Evolutionary conservation across 441 rosid genomes (phyloP), one percentile per base, ranked within the genome.

Genomic region (Euphorbia schlechtendalii): DNA sequence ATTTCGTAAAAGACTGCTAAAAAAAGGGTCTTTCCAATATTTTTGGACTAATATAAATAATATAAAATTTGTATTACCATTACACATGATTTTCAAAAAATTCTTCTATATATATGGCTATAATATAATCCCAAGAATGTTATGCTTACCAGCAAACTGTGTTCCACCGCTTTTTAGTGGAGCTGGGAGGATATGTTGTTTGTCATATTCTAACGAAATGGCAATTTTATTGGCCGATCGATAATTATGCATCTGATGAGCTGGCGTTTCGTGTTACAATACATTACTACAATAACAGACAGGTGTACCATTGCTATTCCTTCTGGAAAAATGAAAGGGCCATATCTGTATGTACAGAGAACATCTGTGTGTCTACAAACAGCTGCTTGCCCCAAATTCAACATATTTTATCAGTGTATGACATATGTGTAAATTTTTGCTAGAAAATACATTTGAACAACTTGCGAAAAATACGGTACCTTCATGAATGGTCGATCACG

Each of bases 321-420:
- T 91, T 89, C 84, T 94, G 99, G 76, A 84, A 81, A 73, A 85
- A 89, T 21, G 96, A 89, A 69, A 89, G 99, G 60, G 86, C 92
- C 13, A 81, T 92, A 82, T 89, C 98, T 57, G 99, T 89, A 71
- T 89, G 99, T 75, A 89, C 96, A 59, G 96, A 87, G 86, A 94
- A 94, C 77, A 91, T 96, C 73, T 94, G 99, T 17, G 99, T 91
- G 75, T 91, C 99, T 84, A 86, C 82, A 22, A 94, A 91, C 58
- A 70, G 90, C 98, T 89, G 96, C 64, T 71, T 62, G 66, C 57
- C 60, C 77, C 17, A 65, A 28, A 52, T 21, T 22, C 18, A 20
- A 53, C 24, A 77, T 66, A 34, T 11, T 30, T 14, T 48, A 63
- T 64, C 66, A 75, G 70, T 24, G 27, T 17, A n/a, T n/a, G n/a